A percentile compares a stretch with the other conserved stretches of the same genome.
phyloP scores from a whole-genome alignment of 192 early-diverging fungal species.

The Coemansia sp. region DNA sequence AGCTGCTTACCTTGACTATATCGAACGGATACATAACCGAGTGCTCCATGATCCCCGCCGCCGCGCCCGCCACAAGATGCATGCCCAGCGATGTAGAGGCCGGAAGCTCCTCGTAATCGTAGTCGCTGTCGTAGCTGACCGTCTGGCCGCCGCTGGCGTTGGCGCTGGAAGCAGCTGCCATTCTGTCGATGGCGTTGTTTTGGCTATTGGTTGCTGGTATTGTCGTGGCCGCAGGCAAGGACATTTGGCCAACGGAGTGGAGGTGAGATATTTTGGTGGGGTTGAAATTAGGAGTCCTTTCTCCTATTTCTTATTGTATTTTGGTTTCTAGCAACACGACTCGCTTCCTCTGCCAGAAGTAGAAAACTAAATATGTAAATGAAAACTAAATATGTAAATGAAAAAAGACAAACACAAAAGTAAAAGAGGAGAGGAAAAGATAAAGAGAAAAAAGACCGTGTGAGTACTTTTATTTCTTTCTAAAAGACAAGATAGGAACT shows the following conservation, averaged over 20 bases:
- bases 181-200: neutral
- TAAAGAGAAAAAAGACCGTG: too few species aligned
- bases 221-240: neutral
- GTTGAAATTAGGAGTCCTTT: too few species aligned
- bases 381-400: too few species aligned
- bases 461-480: too few species aligned
- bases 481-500: too few species aligned
- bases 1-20: constrained; percentile 78
- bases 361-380: too few species aligned
- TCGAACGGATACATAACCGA: constrained; percentile 95
- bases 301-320: too few species aligned
- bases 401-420: too few species aligned
- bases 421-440: too few species aligned
- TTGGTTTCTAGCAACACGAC: too few species aligned
- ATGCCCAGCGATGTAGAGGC: constrained; percentile 74
- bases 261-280: too few species aligned
- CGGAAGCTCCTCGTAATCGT: constrained; percentile 93
- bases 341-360: too few species aligned
- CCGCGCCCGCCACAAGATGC: constrained; percentile 88
- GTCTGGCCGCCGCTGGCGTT: neutral
- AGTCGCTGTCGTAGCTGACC: constrained; percentile 46
- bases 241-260: neutral
- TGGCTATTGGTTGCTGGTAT: neutral
- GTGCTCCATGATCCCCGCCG: constrained; percentile 98
- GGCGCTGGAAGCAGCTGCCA: neutral